These are phyloP conservation scores for Boletus edulis DNA, from an alignment of 768 basidiomycete genomes.

Conservation along the genomic window DNA sequence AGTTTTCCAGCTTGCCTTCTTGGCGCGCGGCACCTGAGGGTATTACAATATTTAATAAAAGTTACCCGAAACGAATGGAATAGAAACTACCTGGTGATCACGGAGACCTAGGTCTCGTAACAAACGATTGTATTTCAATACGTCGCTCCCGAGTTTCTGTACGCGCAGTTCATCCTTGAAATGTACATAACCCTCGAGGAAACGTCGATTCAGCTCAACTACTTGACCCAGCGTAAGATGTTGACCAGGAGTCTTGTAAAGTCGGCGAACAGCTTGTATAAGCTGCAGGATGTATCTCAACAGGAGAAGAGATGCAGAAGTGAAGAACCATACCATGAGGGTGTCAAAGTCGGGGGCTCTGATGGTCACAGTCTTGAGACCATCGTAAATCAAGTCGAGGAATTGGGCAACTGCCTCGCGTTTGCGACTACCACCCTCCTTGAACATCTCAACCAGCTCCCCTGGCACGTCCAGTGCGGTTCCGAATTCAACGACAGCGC, in stretches of 20 bases:
- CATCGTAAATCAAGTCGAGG: constrained; percentile 89
- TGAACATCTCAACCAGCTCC: constrained; percentile 88
- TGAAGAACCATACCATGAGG: constrained; percentile 70
- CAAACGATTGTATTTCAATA: constrained; percentile 86
- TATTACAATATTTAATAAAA: not conserved
- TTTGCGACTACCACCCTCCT: constrained; percentile 83
- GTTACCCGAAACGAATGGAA: not conserved
- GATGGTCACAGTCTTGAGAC: constrained; percentile 92
- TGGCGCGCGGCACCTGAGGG: constrained; percentile 77
- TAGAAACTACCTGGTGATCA: constrained; percentile 75
- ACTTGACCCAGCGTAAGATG: constrained; percentile 93
- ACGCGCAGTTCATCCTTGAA: constrained; percentile 93
- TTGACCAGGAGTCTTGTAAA: constrained; percentile 94
- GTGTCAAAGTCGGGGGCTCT: constrained; percentile 97
- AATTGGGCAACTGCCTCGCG: constrained; percentile 87
- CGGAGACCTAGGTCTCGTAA: constrained; percentile 87
- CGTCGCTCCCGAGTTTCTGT: constrained; percentile 72
- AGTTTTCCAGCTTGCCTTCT: constrained; percentile 84
- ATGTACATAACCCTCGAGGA: constrained; percentile 88
- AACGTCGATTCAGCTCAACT: constrained; percentile 89
- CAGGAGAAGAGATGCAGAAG: not conserved
- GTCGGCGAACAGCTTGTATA: constrained; percentile 89
- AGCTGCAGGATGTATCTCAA: constrained; percentile 47
- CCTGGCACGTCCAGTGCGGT: constrained; percentile 86
- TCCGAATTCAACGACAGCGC: constrained; percentile 97